Percentiles rank a stretch among this genome's conserved stretches.
Conservation (phyloP, 495 filamentous ascomycete species). For the Aspergillus nanangensis region DNA sequence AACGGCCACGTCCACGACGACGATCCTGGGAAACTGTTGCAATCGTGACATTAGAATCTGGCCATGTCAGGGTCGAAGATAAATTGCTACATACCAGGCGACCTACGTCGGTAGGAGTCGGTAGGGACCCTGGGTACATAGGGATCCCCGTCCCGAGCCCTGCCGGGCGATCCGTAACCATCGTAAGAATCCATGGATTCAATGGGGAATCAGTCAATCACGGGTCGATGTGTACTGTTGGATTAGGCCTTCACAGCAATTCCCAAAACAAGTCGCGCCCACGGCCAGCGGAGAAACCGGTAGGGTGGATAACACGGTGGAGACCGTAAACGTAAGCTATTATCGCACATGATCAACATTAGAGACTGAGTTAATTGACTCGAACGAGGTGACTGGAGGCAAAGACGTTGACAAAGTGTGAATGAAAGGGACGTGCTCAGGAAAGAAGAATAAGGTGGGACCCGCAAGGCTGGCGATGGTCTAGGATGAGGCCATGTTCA, state of each 20-base stretch:
- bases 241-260: neutral
- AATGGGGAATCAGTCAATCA: no score
- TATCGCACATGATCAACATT: conserved; percentile 37
- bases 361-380: conserved; percentile 20
- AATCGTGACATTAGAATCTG: neutral
- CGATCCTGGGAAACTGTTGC: conserved; percentile 42
- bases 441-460: conserved; percentile 6
- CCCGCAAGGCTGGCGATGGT: conserved; percentile 3
- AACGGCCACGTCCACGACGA: conserved; percentile 52
- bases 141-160: conserved; percentile 35
- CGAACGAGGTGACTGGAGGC: conserved; percentile 12
- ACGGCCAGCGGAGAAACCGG: conserved; percentile 2
- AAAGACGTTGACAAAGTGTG: conserved; percentile 17
- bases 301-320: conserved; percentile 4
- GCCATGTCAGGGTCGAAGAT: conserved; percentile 5
- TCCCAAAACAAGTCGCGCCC: conserved; percentile 1
- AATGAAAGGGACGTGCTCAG: conserved; percentile 11
- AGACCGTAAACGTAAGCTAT: conserved; percentile 29
- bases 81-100: conserved; percentile 42
- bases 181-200: conserved; percentile 42
- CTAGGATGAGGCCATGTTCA: conserved; percentile 7
- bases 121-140: conserved; percentile 23
- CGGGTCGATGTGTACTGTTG: no score
- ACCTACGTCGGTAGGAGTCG: conserved; percentile 47
- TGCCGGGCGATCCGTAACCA: conserved; percentile 34